phyloP scores from a whole-genome alignment of 2,329 filamentous ascomycete species.

The Venturia carpophila region DNA sequence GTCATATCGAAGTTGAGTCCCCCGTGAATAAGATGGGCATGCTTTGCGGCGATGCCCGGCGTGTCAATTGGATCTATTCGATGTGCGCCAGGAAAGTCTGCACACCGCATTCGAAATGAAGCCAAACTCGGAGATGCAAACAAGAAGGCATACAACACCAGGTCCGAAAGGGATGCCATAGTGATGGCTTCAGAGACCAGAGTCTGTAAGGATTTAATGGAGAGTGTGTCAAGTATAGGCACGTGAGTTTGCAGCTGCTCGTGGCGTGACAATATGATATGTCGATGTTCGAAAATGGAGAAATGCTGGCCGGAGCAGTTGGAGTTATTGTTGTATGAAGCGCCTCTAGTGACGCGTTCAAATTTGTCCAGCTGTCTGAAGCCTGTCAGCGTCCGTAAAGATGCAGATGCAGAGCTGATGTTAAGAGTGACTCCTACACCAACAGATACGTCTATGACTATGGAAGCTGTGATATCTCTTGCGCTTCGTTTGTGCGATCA shows the following conservation, averaged over 20 bases:
- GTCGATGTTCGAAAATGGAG: not conserved
- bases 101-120: constrained; percentile 14
- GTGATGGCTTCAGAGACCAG: not conserved
- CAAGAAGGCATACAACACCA: constrained; percentile 27
- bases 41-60: not conserved
- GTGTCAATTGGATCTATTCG: constrained; percentile 15
- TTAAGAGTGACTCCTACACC: not conserved
- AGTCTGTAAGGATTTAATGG: too few relatives aligned
- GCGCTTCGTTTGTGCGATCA: not conserved
- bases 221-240: not conserved
- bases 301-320: not conserved
- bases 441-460: not conserved
- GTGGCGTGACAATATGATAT: not conserved
- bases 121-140: constrained; percentile 2
- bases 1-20: constrained; percentile 47
- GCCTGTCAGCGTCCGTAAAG: not conserved
- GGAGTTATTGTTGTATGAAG: not conserved
- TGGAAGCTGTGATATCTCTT: not conserved
- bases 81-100: not conserved
- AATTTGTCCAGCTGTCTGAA: not conserved
- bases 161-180: constrained; percentile 26
- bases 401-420: not conserved
- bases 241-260: not conserved
- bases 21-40: constrained; percentile 14
- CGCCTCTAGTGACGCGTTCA: not conserved